These are phyloP conservation scores for Leishmania gerbilli DNA, from an alignment of 208 protist genomes.

Conservation along the genomic window DNA sequence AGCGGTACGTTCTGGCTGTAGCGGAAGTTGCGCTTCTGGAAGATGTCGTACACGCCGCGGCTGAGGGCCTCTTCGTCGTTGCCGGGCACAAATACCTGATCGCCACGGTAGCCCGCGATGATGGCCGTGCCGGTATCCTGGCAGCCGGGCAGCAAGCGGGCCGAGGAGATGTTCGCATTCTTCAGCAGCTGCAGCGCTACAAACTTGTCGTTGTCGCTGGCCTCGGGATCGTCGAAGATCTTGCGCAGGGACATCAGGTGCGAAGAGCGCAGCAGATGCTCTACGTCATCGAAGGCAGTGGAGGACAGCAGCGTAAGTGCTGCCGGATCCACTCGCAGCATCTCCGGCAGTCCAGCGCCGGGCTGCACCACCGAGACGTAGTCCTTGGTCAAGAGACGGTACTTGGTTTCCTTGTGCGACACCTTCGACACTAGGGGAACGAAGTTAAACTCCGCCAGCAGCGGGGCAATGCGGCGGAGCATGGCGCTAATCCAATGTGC, in stretches of 20 bases:
- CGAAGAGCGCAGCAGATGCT: slow-evolving; percentile 93
- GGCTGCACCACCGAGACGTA: slow-evolving; percentile 78
- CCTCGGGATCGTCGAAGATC: slow-evolving; percentile 96
- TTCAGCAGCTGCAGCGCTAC: slow-evolving; percentile 97
- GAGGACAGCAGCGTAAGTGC: slow-evolving; percentile 87
- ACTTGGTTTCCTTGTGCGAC: slow-evolving; percentile 66
- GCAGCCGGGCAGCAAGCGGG: slow-evolving; percentile 90
- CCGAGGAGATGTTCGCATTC: slow-evolving; percentile 96
- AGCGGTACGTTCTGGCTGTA: slow-evolving; percentile 96
- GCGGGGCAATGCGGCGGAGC: slow-evolving; percentile 50
- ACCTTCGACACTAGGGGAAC: slow-evolving; percentile 77
- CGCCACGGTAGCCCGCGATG: slow-evolving; percentile 94
- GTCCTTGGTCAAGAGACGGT: slow-evolving; percentile 87
- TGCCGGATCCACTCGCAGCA: slow-evolving; percentile 90
- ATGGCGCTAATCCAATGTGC: slow-evolving; percentile 18
- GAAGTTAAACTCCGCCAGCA: slow-evolving; percentile 68
- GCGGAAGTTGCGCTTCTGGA: slow-evolving; percentile 94
- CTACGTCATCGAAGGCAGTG: slow-evolving; percentile 93
- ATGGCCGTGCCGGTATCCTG: slow-evolving; percentile 98
- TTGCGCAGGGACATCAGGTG: slow-evolving; percentile 93
- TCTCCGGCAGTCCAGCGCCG: slow-evolving; percentile 52
- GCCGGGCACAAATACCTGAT: slow-evolving; percentile 94
- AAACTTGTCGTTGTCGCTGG: slow-evolving; percentile 96
- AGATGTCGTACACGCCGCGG: slow-evolving; percentile 95
- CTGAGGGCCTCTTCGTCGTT: slow-evolving; percentile 94